These are phyloP conservation scores for Trypanosoma cruzi DNA, from an alignment of 208 protist genomes.

Conservation along the genomic window DNA sequence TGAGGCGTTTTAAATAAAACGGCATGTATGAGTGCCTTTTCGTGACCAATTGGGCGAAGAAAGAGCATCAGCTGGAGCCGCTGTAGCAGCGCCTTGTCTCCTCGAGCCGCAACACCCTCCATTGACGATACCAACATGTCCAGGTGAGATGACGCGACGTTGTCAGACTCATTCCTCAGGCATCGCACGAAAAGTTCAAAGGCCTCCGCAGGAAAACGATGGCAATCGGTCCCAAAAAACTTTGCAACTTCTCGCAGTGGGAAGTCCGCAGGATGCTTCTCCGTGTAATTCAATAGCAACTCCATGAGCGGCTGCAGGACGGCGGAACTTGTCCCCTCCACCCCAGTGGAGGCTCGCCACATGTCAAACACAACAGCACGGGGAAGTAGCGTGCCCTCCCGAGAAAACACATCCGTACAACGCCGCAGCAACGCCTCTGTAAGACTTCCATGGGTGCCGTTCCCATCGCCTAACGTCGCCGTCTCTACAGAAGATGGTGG, in stretches of 20 bases:
- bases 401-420: constrained; percentile 11
- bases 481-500: not conserved
- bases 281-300: constrained; percentile 17
- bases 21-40: constrained; percentile 31
- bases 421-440: constrained; percentile 17
- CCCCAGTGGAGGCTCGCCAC: constrained; percentile 12
- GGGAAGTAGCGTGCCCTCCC: not conserved
- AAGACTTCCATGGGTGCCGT: not conserved
- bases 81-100: constrained; percentile 40
- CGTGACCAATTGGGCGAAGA: constrained; percentile 59
- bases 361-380: constrained; percentile 21
- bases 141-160: constrained; percentile 25
- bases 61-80: constrained; percentile 56
- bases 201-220: constrained; percentile 46
- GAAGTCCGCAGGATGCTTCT: constrained; percentile 19
- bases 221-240: constrained; percentile 15
- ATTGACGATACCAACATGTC: constrained; percentile 45
- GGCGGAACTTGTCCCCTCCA: not conserved
- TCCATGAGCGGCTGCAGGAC: constrained; percentile 15
- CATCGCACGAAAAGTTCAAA: constrained; percentile 64
- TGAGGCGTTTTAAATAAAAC: constrained; percentile 27
- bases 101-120: constrained; percentile 28
- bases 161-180: constrained; percentile 30
- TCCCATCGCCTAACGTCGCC: not conserved
- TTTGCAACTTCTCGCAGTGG: constrained; percentile 20